Conservation (phyloP, 352 stramenopile species). For the Globisporangium uncinulatum region DNA sequence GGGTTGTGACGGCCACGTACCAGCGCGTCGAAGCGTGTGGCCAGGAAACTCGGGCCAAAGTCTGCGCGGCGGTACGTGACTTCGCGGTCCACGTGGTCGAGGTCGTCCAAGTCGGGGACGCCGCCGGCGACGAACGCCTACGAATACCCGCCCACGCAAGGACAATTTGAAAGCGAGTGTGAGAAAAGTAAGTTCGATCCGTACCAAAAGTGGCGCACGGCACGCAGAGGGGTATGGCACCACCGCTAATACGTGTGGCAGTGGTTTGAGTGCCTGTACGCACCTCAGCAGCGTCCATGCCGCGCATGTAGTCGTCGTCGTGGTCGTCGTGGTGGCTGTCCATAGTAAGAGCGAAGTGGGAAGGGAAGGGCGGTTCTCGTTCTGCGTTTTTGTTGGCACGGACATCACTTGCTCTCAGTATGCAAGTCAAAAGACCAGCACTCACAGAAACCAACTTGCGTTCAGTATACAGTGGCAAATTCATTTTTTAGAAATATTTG, state of each 20-base stretch:
- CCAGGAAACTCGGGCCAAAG: slow-evolving; percentile 46
- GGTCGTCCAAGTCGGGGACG: slow-evolving; percentile 25
- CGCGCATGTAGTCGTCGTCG: slow-evolving; percentile 65
- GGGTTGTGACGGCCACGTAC: slow-evolving; percentile 16
- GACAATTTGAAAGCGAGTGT: not conserved
- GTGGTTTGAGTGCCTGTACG: slow-evolving; percentile 1
- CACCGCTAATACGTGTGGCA: too few relatives aligned
- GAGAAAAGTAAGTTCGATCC: not conserved
- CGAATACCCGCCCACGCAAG: slow-evolving; percentile 3
- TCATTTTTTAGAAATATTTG: too few relatives aligned
- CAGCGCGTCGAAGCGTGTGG: slow-evolving; percentile 51
- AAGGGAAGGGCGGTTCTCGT: slow-evolving; percentile 9
- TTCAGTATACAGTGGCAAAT: too few relatives aligned
- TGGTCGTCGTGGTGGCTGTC: slow-evolving; percentile 42
- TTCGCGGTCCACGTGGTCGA: slow-evolving; percentile 26
- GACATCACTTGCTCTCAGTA: too few relatives aligned
- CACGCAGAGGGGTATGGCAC: not conserved
- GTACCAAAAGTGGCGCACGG: not conserved
- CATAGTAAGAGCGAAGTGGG: slow-evolving; percentile 28
- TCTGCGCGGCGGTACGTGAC: slow-evolving; percentile 65
- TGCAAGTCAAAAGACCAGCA: too few relatives aligned
- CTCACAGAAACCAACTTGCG: too few relatives aligned
- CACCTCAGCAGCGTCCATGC: slow-evolving; percentile 57
- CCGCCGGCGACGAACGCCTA: slow-evolving; percentile 23
- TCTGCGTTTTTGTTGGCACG: not conserved